Evolutionary conservation across 192 early-diverging fungal genomes (phyloP), one percentile per base, ranked within the genome.

Genomic region (Rhizophagus prolifer): DNA sequence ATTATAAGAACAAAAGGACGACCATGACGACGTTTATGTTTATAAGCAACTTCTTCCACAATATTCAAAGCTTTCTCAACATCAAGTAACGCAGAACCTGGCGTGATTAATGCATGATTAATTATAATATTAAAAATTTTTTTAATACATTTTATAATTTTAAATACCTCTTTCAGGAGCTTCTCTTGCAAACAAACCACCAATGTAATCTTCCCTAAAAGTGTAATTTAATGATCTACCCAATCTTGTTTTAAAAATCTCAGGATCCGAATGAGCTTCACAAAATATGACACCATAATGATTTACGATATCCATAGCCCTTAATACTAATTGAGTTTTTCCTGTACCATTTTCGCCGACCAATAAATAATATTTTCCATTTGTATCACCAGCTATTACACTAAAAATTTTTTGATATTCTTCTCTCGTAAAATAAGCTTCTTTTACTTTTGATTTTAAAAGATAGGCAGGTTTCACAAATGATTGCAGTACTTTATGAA

Each of bases 141-240:
- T 2, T 59, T 31, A 3, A 30, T 6, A 30, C 4, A 10, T 14
- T 44, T 23, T 58, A 14, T 4, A 25, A 72, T 0, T 38, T 4
- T 25, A 21, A 21, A 46, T 47, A 75, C 74, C 74, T 66, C 74
- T 65, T 67, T 76, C 74, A 16, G 74, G 74, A 16, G 74, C 74
- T 36, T 76, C 74, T 58, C 74, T 64, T 0, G 74, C 74, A 76
- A 76, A 76, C 14, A 76, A 31, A 10, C 36, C 30, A 54, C 74
- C 74, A 58, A 76, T 64, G 65, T 76, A 76, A 67, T 76, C 74
- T 58, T 76, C 74, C n/a, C 74, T 64, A 76, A 46, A 76, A 64
- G 64, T 67, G 67, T 76, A 76, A 23, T 31, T 65, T 58, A 76
- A 38, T 0, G 74, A 64, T 58, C 54, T 67, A 23, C 74, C 74